Evolutionary conservation across 202 grass and related monocot species (phyloP).

Genomic region (Saccharum hybrid): DNA sequence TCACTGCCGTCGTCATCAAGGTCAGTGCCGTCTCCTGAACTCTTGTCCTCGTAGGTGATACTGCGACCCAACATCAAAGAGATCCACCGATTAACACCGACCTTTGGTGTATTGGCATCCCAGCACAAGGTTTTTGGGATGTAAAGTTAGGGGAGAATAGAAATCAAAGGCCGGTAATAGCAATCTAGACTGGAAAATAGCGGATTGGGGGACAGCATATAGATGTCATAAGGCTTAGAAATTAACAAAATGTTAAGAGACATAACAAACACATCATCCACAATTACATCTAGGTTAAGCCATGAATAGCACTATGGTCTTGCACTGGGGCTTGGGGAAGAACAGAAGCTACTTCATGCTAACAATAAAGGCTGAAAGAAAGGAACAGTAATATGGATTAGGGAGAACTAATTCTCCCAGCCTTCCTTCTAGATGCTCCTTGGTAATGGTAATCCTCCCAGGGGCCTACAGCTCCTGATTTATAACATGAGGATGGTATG

Average conservation of each 20-base stretch:
- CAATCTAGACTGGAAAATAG: neutral
- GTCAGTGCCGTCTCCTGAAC: slow-evolving; percentile 21
- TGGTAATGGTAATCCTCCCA: neutral
- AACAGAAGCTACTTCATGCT: neutral
- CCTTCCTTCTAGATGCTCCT: neutral
- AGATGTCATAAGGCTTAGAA: neutral
- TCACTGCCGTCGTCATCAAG: slow-evolving; percentile 96
- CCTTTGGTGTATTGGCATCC: neutral
- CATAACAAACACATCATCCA: neutral
- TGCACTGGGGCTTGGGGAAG: neutral
- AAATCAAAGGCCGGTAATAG: neutral
- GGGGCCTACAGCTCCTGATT: neutral
- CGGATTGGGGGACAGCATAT: neutral
- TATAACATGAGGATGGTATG: neutral
- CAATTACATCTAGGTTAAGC: neutral
- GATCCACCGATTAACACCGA: neutral
- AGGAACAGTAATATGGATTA: neutral
- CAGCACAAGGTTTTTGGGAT: neutral
- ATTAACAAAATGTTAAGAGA: neutral
- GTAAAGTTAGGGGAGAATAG: neutral
- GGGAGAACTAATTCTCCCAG: neutral
- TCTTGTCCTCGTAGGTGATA: neutral
- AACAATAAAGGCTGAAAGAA: neutral
- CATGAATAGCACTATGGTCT: neutral
- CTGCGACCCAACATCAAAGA: neutral